A percentile compares a stretch with the other conserved stretches of the same genome.
phyloP scores from a whole-genome alignment of 768 basidiomycete species.

The Glaciozyma antarctica region DNA sequence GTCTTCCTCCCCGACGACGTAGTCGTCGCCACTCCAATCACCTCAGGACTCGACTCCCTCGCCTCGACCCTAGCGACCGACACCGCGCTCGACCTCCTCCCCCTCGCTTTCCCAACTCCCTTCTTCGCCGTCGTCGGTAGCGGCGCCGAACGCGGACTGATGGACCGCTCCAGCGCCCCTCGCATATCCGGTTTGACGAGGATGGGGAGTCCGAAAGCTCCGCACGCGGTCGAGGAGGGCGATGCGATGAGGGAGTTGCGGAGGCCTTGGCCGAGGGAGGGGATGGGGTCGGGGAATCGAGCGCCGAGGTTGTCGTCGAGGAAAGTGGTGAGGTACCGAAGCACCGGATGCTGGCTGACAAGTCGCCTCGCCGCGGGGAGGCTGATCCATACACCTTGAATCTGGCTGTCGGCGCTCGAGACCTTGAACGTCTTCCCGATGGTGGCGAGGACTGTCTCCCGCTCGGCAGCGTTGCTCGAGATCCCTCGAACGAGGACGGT shows the following conservation, averaged over 20 bases:
- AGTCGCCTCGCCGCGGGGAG: conserved; percentile 2
- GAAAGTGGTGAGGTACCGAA: conserved; percentile 12
- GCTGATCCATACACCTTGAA: conserved; percentile 8
- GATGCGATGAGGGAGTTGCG: not conserved
- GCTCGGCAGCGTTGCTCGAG: conserved; percentile 1
- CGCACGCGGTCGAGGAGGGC: not conserved
- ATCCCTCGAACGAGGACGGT: conserved; percentile 7
- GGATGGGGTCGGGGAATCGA: conserved; percentile 18
- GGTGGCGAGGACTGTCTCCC: not conserved
- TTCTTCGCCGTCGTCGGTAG: too few relatives aligned
- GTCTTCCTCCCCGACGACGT: too few relatives aligned
- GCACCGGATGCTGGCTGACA: not conserved
- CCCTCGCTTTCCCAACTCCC: too few relatives aligned
- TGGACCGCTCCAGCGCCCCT: too few relatives aligned
- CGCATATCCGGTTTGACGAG: too few relatives aligned
- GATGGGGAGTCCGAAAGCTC: too few relatives aligned
- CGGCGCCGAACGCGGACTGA: too few relatives aligned
- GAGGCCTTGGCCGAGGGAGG: conserved; percentile 1
- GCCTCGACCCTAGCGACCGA: too few relatives aligned
- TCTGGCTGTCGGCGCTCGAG: not conserved
- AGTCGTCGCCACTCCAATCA: too few relatives aligned
- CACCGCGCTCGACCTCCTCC: too few relatives aligned
- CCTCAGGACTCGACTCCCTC: too few relatives aligned
- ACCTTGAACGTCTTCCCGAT: conserved; percentile 7
- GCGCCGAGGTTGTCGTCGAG: conserved; percentile 16